These are phyloP conservation scores for Parachlorella kessleri DNA, from an alignment of 139 green algal genomes.

Conservation along the genomic window DNA sequence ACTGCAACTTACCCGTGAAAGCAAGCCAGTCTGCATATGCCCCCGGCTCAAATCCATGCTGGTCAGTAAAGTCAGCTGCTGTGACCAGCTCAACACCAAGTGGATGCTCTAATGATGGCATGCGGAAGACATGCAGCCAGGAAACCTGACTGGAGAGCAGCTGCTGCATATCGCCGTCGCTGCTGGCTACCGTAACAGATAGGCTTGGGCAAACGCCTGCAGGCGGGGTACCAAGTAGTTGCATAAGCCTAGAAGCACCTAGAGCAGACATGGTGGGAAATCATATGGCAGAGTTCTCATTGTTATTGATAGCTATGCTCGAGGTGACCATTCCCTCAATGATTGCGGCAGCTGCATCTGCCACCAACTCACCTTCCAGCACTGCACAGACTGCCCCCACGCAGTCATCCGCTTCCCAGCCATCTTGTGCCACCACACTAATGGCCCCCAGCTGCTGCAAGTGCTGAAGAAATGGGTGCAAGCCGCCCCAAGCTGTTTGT, in stretches of 20 bases:
- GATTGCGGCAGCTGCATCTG: no score
- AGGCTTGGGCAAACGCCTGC: background rate
- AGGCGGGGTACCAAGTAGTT: background rate
- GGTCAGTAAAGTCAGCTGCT: background rate
- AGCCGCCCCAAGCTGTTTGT: background rate
- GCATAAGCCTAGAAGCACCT: no score
- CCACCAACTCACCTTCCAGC: no score
- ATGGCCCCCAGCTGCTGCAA: constrained; percentile 5
- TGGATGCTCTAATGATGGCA: background rate
- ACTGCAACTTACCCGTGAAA: constrained; percentile 2
- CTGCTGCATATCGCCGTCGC: constrained; percentile 29
- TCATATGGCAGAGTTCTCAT: no score
- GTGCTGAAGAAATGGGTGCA: constrained; percentile 2
- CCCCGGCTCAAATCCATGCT: constrained; percentile 8
- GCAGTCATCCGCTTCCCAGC: constrained; percentile 28
- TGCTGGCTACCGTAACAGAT: background rate
- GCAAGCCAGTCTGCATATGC: constrained; percentile 27
- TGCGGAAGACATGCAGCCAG: constrained; percentile 20
- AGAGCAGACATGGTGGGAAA: no score
- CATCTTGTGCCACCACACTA: constrained; percentile 4
- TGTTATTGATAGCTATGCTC: no score
- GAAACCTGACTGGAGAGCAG: constrained; percentile 8
- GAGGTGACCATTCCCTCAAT: no score
- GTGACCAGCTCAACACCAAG: constrained; percentile 13
- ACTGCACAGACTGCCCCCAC: constrained; percentile 9